Evolutionary conservation across 106 monocot genomes (phyloP), one percentile per base, ranked within the genome.

Genomic region (Dactylorhiza incarnata): DNA sequence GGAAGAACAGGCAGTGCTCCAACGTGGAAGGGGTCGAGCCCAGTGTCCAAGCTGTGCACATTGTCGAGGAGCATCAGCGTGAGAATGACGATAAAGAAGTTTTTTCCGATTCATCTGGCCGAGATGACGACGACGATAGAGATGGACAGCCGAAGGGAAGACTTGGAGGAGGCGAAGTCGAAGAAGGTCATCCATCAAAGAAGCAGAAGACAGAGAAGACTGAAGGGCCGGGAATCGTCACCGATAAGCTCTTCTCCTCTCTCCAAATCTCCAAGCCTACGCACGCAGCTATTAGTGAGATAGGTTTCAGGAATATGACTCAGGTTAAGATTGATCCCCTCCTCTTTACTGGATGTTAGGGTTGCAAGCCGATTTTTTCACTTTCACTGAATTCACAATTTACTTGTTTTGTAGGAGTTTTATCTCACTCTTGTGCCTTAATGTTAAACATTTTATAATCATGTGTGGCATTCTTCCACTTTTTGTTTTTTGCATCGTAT

Each of bases 271-370:
- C 90, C 0, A 79, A 90, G 75, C 82, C 19, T 7, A 95, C 92
- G 13, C 78, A 87, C 83, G 80, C 82, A 16, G 85, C 95, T 19
- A 88, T 95, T 59, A 78, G 71, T 6, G 92, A 86, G 72, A 88
- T 90, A 88, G 92, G 92, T 6, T 95, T 92, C 55, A 83, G 61
- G 61, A 82, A 85, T 78, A 92, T 90, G 92, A 95, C 95, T 9
- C 84, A 95, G 87, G 92, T 95, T 14, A 65, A 25, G 6, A 11
- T 15, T 23, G 19, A 11, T 0, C 25, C 8, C 56, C 69, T 10
- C 25, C 15, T 29, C 44, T 50, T 70, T 65, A 61, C 62, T 75
- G 5, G 56, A 26, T n/a, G 29, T 65, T 24, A 61, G 3, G n/a
- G 16, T 10, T 23, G 6, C 20, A 9, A 7, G 12, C 10, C 45